Conservation (phyloP, 768 basidiomycete genomes). For the Auriscalpium orientale region DNA sequence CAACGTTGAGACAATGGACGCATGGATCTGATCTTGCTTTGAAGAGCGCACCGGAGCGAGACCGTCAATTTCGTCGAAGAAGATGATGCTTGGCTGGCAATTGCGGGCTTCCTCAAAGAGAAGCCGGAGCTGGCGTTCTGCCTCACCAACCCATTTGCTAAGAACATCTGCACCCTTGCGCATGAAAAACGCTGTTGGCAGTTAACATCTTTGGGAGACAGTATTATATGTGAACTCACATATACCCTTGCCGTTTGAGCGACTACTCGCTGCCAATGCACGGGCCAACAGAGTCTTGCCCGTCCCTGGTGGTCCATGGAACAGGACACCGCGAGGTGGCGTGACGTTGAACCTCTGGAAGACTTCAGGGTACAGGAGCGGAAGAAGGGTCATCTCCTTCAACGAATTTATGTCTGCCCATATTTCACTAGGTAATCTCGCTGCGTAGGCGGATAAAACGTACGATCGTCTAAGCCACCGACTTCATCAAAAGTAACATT, state of each 20-base stretch:
- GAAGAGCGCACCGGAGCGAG: conserved; percentile 97
- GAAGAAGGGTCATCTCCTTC: conserved; percentile 97
- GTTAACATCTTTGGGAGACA: neutral
- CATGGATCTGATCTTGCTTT: conserved; percentile 98
- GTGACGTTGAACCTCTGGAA: conserved; percentile 92
- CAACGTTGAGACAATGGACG: conserved; percentile 92
- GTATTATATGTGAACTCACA: conserved; percentile 44
- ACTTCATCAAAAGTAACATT: conserved; percentile 96
- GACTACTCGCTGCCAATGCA: conserved; percentile 88
- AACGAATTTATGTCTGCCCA: conserved; percentile 82
- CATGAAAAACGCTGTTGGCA: conserved; percentile 88
- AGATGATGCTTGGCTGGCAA: conserved; percentile 94
- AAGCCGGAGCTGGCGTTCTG: conserved; percentile 89
- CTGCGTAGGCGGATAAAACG: conserved; percentile 16
- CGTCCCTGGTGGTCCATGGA: conserved; percentile 98
- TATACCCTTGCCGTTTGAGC: conserved; percentile 79
- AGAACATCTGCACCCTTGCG: conserved; percentile 97
- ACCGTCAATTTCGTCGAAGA: conserved; percentile 99
- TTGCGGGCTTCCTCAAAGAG: conserved; percentile 93
- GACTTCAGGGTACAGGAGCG: conserved; percentile 91
- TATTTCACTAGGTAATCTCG: neutral
- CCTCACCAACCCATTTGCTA: conserved; percentile 99
- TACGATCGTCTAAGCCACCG: conserved; percentile 91
- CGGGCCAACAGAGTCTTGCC: conserved; percentile 93
- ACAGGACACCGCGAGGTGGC: conserved; percentile 92